Evolutionary conservation across 345 rosid genomes (phyloP).

Genomic region (Bretschneidera sinensis): DNA sequence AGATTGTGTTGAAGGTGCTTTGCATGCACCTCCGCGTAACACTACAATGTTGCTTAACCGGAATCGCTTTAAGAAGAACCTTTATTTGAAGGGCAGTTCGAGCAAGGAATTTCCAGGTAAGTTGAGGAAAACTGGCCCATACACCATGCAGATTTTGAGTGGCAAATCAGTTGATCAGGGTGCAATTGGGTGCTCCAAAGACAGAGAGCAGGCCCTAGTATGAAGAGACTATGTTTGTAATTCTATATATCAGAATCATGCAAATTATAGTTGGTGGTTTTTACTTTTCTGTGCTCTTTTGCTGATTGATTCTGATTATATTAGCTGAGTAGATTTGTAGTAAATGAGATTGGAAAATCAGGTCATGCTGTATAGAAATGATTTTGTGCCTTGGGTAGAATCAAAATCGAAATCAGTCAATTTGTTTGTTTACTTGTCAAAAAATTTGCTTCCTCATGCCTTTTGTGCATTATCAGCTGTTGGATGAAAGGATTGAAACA

Average conservation of each 20-base stretch:
- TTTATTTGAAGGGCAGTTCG: constrained; percentile 41
- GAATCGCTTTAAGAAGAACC: constrained; percentile 44
- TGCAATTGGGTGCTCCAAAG: constrained; percentile 34
- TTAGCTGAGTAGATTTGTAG: constrained; percentile 1
- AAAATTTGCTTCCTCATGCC: too few species aligned
- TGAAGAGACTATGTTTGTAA: not conserved
- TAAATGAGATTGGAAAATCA: not conserved
- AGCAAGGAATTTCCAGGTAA: constrained; percentile 52
- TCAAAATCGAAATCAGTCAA: not conserved
- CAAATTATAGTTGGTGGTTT: not conserved
- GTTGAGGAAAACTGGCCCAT: constrained; percentile 36
- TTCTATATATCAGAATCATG: not conserved
- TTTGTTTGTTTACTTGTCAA: too few species aligned
- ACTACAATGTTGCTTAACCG: constrained; percentile 45
- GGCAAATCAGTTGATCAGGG: constrained; percentile 32
- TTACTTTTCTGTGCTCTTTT: too few species aligned
- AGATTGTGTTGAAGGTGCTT: constrained; percentile 57
- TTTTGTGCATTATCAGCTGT: too few species aligned
- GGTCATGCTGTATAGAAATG: not conserved
- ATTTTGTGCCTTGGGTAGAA: not conserved
- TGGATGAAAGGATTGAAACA: too few species aligned
- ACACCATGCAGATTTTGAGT: constrained; percentile 22
- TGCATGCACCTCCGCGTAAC: constrained; percentile 41
- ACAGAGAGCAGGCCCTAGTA: constrained; percentile 11
- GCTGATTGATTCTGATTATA: not conserved